A percentile compares a stretch with the other conserved stretches of the same genome.
Evolutionary conservation across 306 rosid species (phyloP).

Genomic region (Prosopis cineraria): DNA sequence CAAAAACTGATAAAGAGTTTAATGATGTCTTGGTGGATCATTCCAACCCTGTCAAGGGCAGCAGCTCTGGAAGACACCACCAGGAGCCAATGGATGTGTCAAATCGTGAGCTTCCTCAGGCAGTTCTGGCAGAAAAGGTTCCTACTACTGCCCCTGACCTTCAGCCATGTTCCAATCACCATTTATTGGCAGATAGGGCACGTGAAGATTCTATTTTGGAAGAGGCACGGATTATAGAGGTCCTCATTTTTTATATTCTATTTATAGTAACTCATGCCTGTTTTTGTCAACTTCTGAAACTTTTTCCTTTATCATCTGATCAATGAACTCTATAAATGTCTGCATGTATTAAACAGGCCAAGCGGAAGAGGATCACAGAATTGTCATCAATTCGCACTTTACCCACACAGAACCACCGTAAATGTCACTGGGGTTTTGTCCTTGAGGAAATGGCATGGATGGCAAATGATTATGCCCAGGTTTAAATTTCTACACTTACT

Average conservation of each 20-base stretch:
- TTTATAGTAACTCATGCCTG: conserved; percentile 27
- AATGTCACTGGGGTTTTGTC: conserved; percentile 94
- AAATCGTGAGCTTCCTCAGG: conserved; percentile 46
- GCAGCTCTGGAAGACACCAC: conserved; percentile 34
- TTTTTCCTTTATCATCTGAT: conserved; percentile 8
- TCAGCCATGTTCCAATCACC: conserved; percentile 46
- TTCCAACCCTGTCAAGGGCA: conserved; percentile 51
- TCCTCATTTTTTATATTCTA: conserved; percentile 35
- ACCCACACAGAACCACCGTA: conserved; percentile 55
- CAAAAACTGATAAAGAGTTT: conserved; percentile 52
- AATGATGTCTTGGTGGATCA: conserved; percentile 42
- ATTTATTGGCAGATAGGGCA: conserved; percentile 62
- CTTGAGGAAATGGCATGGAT: conserved; percentile 98
- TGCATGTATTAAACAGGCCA: conserved; percentile 63
- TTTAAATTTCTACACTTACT: conserved; percentile 43
- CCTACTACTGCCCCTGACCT: conserved; percentile 45
- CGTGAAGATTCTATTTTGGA: conserved; percentile 90
- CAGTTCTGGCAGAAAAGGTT: conserved; percentile 42
- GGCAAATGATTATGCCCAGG: conserved; percentile 99
- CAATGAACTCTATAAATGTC: conserved; percentile 29
- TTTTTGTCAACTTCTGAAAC: conserved; percentile 25
- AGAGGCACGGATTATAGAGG: conserved; percentile 91
- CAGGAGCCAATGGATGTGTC: conserved; percentile 44
- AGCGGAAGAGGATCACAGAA: conserved; percentile 90
- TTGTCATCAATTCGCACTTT: conserved; percentile 71